Base-by-base conservation (phyloP, 352 stramenopile genomes). In the Globisporangium camurandrum region DNA sequence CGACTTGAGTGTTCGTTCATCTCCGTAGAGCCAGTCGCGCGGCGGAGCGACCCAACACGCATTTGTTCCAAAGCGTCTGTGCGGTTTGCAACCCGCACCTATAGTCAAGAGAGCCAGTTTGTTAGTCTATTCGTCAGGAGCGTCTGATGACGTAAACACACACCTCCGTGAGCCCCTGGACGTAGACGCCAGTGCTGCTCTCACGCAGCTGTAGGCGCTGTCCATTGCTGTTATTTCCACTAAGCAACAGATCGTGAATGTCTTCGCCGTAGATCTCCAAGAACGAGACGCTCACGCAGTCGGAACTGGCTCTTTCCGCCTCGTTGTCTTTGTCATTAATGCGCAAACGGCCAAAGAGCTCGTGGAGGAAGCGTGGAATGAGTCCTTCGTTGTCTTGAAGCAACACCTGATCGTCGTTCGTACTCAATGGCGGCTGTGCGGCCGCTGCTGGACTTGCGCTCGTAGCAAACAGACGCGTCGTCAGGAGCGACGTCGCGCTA, bases 221-320 rank as follows among this genome's bases (percentile, higher is more conserved):
- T 0, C 60, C 57, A 8, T 57, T 51, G 39, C 67, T 61, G 30
- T 59, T 56, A 3, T 56, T 57, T 9, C 63, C 67, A 39, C 93
- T 42, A 20, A 31, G 68, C 1, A 98, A 64, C 27, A 98, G 61
- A 64, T 99, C 95, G 54, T 96, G 85, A 47, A 99, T 96, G 52
- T 98, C 94, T 69, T 99, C 93, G 20, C 94, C 94, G 41, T 98
- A 98, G 16, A 99, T 98, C 67, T 99, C 96, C 5, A 99, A 70
- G 56, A 91, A 95, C 3, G 84, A 95, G n/a, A 93, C 84, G 0
- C 74, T 85, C 3, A 93, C 62, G 38, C 86, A 63, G 46, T 66
- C 61, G n/a, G 17, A 17, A 16, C 45, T 61, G 23, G 53, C 48
- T n/a, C n/a, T n/a, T n/a, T n/a, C n/a, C n/a, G n/a, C n/a, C n/a